Evolutionary conservation across 2,329 filamentous ascomycete species (phyloP), one percentile per base, ranked within the genome.

Genomic region (Aureobasidium sp.): DNA sequence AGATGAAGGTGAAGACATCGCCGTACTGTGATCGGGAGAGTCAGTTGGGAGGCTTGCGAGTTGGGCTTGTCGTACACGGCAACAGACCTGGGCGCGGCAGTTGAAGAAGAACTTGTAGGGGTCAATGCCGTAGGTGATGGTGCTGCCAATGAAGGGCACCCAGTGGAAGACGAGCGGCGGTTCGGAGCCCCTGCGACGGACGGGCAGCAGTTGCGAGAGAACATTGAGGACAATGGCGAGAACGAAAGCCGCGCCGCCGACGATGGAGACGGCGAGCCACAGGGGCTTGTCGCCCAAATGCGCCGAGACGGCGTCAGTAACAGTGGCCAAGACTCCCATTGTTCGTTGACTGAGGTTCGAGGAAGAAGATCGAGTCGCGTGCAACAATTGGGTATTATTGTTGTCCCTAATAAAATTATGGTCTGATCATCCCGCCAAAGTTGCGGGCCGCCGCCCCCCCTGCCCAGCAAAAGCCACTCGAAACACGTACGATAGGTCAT

Each of bases 101-200:
- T 81, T 68, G 63, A 82, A 81, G 79, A 97, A 96, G 82, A 97
- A 97, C 57, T 80, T 81, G 71, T 90, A 92, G 17, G 93, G 93
- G 71, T 97, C 91, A 76, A 97, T 97, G 75, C 93, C 93, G 77
- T 97, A 99, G 48, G 85, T 89, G 69, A 97, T 81, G 64, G 94
- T 97, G 79, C 88, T 97, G 66, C 93, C 93, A 70, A 99, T 82
- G 67, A 96, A 77, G 70, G 84, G 84, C 35, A 87, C 75, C 80
- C 78, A 83, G 74, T 86, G 84, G 74, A 86, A 86, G 53, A 86
- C 84, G 33, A 86, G 69, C 0, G 84, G 84, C 19, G 81, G 81
- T 66, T 81, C 77, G 61, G 91, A 89, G 57, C 88, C 84, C 69
- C 91, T 93, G 77, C 85, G 89, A 57, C 68, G 67, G 62, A 71